Conservation (phyloP, 345 rosid genomes). For the Gossypium stocksii region DNA sequence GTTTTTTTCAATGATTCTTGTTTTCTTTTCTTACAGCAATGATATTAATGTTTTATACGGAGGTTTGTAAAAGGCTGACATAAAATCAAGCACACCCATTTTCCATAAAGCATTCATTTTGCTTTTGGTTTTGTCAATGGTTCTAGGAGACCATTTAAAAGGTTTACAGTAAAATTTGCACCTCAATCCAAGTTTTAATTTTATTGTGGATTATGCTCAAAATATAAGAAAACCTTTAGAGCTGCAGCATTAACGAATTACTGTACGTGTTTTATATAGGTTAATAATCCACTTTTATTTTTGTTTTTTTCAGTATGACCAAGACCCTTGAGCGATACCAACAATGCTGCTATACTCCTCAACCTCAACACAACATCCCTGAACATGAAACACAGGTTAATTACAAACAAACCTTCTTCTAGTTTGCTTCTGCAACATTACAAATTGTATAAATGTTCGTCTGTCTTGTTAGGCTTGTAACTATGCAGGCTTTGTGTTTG, state of each 20-base stretch:
- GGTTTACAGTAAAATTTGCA: not conserved
- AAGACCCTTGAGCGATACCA: constrained; percentile 71
- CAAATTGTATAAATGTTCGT: too few species aligned
- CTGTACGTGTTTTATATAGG: not conserved
- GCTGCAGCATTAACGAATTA: too few species aligned
- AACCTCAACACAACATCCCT: constrained; percentile 41
- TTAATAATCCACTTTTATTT: not conserved
- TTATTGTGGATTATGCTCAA: too few species aligned
- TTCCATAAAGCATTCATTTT: not conserved
- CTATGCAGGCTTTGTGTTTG: not conserved
- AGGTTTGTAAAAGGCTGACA: not conserved
- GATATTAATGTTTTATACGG: not conserved
- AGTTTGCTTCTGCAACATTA: not conserved
- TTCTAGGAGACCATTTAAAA: not conserved
- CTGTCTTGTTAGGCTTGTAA: not conserved
- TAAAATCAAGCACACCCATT: not conserved
- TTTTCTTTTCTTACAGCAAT: not conserved
- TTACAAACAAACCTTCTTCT: not conserved
- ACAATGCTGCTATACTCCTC: constrained; percentile 44
- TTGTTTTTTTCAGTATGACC: constrained; percentile 31
- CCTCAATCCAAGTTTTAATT: not conserved
- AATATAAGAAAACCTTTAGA: too few species aligned
- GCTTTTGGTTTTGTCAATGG: not conserved
- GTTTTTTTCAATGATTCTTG: constrained; percentile 19
- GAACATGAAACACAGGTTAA: constrained; percentile 69